Base-by-base conservation (phyloP, 2,329 filamentous ascomycete genomes). In the Herpotrichia juniperi region DNA sequence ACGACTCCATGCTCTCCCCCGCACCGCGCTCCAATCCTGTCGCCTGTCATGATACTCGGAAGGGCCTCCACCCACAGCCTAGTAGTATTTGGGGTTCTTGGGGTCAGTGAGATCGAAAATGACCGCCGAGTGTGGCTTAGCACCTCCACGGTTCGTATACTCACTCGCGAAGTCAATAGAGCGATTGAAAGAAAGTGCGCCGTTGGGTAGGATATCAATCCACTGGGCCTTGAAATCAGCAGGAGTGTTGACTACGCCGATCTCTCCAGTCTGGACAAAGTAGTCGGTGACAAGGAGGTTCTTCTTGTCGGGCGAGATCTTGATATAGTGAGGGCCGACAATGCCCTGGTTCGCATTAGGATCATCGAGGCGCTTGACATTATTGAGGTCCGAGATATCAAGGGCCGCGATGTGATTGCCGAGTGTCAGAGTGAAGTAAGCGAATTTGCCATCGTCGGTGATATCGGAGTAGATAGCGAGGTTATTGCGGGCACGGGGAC, bases 281-380 rank as follows among this genome's bases (percentile, higher is more conserved):
- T 87, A 87, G 46, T 85, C 85, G n/a, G 82, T 85, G 12, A 87
- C 83, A 2, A 87, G 76, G 14, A 87, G 69, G 65, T 87, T 82
- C 76, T 85, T 85, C 76, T 86, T 83, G 57, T 87, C 84, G 0
- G 84, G 84, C 4, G 82, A 81, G 53, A 87, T 76, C 75, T 87
- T 87, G 73, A 87, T 74, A 60, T 86, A 87, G 74, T 87, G 84
- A 0, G 84, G 84, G 1, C 84, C 83, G 46, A 86, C 77, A 52
- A 81, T 83, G 17, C 82, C 83, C 67, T 87, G 84, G 25, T 76
- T 68, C 67, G 83, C 81, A 50, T 85, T 68, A 0, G 84, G 84
- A 60, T 87, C 74, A 56, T 87, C 85, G 19, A 87, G 81, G 10
- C 84, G 81, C 72, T 82, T 85, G 61, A 82, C 76, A 59, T 86